phyloP scores from a whole-genome alignment of 768 basidiomycete genomes.

The Suillus variegatus region DNA sequence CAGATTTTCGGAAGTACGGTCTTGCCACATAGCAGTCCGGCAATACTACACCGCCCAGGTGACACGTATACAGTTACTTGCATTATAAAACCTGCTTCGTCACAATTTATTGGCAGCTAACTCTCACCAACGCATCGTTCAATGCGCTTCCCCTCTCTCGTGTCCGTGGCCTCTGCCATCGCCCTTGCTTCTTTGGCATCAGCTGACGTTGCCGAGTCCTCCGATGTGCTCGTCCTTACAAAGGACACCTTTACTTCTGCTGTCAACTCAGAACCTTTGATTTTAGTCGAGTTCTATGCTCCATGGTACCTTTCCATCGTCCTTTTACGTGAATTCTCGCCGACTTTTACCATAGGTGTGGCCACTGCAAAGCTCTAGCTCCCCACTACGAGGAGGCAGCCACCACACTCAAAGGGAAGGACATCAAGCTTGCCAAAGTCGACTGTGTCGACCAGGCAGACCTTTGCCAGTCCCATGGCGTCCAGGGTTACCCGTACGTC shows the following conservation, averaged over 20 bases:
- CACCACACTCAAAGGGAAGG: conserved; percentile 85
- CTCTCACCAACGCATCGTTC: conserved; percentile 17
- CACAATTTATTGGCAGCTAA: conserved; percentile 23
- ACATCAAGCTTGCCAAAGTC: conserved; percentile 92
- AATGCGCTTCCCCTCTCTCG: conserved; percentile 64
- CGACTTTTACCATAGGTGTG: conserved; percentile 60
- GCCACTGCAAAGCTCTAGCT: conserved; percentile 94
- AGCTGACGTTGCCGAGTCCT: conserved; percentile 47
- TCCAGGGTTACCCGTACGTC: conserved; percentile 93
- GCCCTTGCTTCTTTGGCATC: conserved; percentile 54
- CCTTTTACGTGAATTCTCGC: background rate
- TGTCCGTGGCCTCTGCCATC: conserved; percentile 53
- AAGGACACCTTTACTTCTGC: conserved; percentile 65
- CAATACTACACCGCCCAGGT: background rate
- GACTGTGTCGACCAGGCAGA: conserved; percentile 96
- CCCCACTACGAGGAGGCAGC: conserved; percentile 95
- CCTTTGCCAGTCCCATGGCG: conserved; percentile 83
- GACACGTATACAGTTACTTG: conserved; percentile 33
- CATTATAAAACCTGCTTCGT: conserved; percentile 21
- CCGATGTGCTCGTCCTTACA: conserved; percentile 84
- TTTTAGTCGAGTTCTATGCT: conserved; percentile 95
- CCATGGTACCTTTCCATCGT: conserved; percentile 58
- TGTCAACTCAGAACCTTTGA: conserved; percentile 67
- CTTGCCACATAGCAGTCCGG: background rate
- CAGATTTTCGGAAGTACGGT: background rate